Base-by-base conservation (phyloP, 345 rosid genomes). In the Hypericum perforatum region DNA sequence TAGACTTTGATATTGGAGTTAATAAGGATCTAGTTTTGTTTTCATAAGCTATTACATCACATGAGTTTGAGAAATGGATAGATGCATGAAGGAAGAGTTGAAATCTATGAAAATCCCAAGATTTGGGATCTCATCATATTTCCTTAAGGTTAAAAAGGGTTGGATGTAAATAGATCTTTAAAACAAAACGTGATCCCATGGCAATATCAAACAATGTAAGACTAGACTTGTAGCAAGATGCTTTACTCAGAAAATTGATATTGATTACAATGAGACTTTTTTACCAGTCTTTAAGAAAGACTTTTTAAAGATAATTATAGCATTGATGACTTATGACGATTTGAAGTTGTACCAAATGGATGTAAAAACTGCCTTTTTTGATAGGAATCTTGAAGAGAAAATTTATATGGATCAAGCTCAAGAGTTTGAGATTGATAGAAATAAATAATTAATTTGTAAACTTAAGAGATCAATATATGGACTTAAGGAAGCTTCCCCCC, bases 201-300 rank as follows among this genome's bases (percentile, higher is more conserved):
- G 48, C n/a, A 44, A 44, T 44, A n/a, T 44, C 12, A 7, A 44
- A n/a, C 11, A 7, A 0, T 11, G 11, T n/a, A 49, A 49, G 16
- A 37, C 53, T 11, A 49, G 53, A 49, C 53, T 49, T 49, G 53
- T 49, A 14, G 53, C 53, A 7, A 49, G 29, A 49, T 2, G 29
- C 16, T 49, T 6, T 37, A 5, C 53, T 49, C 53, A 49, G 29
- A 49, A 49, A 37, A 11, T 2, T 6, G 53, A 3, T 11, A 6
- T 49, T 16, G 53, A 49, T 11, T 49, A 49, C 53, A 49, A 49
- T 14, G 53, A 49, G 53, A 49, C 32, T 12, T 49, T 49, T 37
- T 49, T 37, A 14, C 53, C 53, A 7, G 53, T 49, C 7, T 49
- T 37, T 12, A 49, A 11, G 12, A 49, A 49, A 37, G 53, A 49